Percentiles rank a stretch among this genome's conserved stretches.
Conservation (phyloP, 2,329 filamentous ascomycete genomes). For the Bipolaris cookei region DNA sequence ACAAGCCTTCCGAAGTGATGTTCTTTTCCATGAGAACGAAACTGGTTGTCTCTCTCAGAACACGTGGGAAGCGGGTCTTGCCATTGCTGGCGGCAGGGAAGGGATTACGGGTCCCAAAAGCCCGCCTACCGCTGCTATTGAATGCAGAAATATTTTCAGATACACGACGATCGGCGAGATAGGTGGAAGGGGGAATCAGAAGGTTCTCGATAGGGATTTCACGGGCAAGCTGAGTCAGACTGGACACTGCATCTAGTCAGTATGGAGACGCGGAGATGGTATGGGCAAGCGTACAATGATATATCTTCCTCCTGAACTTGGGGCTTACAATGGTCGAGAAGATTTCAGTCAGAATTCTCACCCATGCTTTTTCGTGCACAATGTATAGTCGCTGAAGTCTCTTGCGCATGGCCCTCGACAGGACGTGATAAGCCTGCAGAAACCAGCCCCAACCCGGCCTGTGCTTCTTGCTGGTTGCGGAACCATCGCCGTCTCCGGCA, state of each 20-base stretch:
- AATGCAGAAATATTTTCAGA: slow-evolving; percentile 56
- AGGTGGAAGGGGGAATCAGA: slow-evolving; percentile 61
- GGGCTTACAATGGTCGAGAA: slow-evolving; percentile 64
- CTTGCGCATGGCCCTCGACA: slow-evolving; percentile 62
- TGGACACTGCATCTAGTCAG: slow-evolving; percentile 52
- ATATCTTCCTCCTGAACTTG: slow-evolving; percentile 64
- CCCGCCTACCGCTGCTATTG: slow-evolving; percentile 54
- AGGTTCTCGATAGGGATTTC: slow-evolving; percentile 60
- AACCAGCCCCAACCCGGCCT: slow-evolving; percentile 63
- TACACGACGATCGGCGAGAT: slow-evolving; percentile 61
- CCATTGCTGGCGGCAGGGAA: slow-evolving; percentile 56
- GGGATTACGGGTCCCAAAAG: slow-evolving; percentile 56
- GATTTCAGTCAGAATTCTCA: slow-evolving; percentile 61
- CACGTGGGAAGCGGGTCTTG: slow-evolving; percentile 57
- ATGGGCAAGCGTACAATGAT: slow-evolving; percentile 54
- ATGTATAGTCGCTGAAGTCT: slow-evolving; percentile 63
- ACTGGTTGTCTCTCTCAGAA: slow-evolving; percentile 60
- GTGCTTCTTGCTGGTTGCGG: slow-evolving; percentile 55
- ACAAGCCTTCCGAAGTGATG: slow-evolving; percentile 59
- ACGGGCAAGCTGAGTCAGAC: slow-evolving; percentile 56
- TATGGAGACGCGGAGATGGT: neutral
- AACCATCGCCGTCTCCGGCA: slow-evolving; percentile 59
- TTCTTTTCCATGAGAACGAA: slow-evolving; percentile 59
- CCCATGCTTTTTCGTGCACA: slow-evolving; percentile 64
- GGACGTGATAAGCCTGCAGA: slow-evolving; percentile 63